Evolutionary conservation across 768 basidiomycete genomes (phyloP), one percentile per base, ranked within the genome.

Genomic region (Tricholomella constricta): DNA sequence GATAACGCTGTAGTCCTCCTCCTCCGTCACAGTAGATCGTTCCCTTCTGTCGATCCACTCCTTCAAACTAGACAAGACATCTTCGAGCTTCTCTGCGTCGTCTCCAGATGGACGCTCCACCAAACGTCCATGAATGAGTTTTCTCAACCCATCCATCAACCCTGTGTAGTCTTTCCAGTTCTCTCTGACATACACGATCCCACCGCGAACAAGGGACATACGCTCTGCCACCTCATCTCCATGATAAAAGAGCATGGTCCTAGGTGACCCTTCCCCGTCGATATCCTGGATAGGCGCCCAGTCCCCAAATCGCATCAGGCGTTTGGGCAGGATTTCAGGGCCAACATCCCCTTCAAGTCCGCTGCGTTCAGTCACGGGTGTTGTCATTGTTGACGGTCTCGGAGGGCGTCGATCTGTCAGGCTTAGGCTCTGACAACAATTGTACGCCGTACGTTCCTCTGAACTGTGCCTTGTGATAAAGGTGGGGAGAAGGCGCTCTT

Each of bases 91-190:
- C 11, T 23, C 52, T 11, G 19, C 35, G 17, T 50, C 43, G 7
- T 19, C 31, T 14, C 15, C 34, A 23, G 48, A 45, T 31, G 47
- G 27, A 25, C 53, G 23, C 35, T 51, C 42, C 22, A 42, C 49
- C 38, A 48, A 31, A 35, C 32, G 27, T 17, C 43, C 37, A 41
- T 12, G 38, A 12, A 58, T 40, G 41, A 52, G 46, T 35, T 10
- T 45, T 36, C 37, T 57, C 41, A 62, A 38, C 20, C 59, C 58
- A n/a, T 55, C 35, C 61, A 62, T 59, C 48, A 62, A 44, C 25
- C 7, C 42, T 15, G 36, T 37, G 35, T 62, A 64, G 26, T 59
- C 48, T 9, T 46, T 38, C 63, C 63, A 64, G 36, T 61, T 49
- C 10, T 26, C 42, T 45, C 63, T 56, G 29, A 64, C 60, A 38